Conservation (phyloP, 2,329 filamentous ascomycete genomes). For the Neospermospora avenae region DNA sequence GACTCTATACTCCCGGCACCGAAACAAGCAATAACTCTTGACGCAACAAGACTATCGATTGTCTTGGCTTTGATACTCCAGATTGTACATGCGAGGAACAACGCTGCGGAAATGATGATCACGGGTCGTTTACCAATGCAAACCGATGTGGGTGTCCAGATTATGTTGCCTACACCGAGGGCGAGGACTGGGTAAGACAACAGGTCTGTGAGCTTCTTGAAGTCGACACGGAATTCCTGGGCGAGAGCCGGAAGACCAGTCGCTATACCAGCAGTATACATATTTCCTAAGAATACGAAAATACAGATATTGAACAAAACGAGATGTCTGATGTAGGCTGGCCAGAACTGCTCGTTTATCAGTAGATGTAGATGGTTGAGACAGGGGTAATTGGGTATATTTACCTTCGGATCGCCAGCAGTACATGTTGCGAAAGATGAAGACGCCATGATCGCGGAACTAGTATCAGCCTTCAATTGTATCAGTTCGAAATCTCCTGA, state of each 20-base stretch:
- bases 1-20: constrained; percentile 32
- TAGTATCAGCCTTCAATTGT: not conserved
- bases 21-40: constrained; percentile 36
- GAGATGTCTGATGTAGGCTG: constrained; percentile 20
- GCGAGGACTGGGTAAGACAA: constrained; percentile 26
- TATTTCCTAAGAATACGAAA: constrained; percentile 24
- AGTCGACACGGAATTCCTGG: constrained; percentile 17
- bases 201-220: constrained; percentile 16
- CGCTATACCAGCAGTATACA: constrained; percentile 14
- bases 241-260: constrained; percentile 23
- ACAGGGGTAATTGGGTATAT: not conserved
- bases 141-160: constrained; percentile 22
- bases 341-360: constrained; percentile 17
- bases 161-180: constrained; percentile 21
- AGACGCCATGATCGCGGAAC: constrained; percentile 1
- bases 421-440: constrained; percentile 7
- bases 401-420: constrained; percentile 22
- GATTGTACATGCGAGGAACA: constrained; percentile 34
- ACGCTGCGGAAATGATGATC: constrained; percentile 33
- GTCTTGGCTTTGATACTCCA: constrained; percentile 36
- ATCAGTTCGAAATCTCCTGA: not conserved
- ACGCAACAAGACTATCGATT: constrained; percentile 34
- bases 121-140: constrained; percentile 38
- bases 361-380: not conserved
- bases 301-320: constrained; percentile 21